A percentile compares a stretch with the other conserved stretches of the same genome.
Evolutionary conservation across 345 rosid species (phyloP).

Genomic region (Mangifera indica): DNA sequence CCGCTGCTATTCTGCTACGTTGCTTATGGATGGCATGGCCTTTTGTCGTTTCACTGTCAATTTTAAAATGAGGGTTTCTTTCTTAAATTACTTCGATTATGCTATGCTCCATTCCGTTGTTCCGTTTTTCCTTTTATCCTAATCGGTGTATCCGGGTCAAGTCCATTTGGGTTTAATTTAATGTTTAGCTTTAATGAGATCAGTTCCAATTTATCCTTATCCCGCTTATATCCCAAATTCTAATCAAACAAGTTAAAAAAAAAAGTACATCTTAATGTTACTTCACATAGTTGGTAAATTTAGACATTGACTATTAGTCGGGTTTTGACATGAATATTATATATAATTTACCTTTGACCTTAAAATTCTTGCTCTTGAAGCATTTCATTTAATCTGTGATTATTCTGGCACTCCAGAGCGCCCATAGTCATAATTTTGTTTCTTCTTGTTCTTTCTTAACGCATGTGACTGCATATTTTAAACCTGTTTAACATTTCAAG

Average conservation of each 20-base stretch:
- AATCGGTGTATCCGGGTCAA: too few species aligned
- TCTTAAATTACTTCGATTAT: background rate
- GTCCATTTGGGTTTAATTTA: too few species aligned
- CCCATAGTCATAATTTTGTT: background rate
- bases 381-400: background rate
- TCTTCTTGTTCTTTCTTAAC: too few species aligned
- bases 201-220: too few species aligned
- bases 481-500: background rate
- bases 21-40: background rate
- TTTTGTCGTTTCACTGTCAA: constrained; percentile 26
- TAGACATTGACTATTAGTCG: background rate
- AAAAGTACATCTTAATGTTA: background rate
- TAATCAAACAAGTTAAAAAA: background rate
- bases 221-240: too few species aligned
- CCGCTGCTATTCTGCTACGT: constrained; percentile 26
- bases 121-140: too few species aligned
- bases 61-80: background rate
- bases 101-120: too few species aligned
- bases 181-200: too few species aligned
- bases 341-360: background rate
- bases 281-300: background rate
- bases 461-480: background rate
- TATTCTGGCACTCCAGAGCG: background rate
- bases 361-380: background rate
- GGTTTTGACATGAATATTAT: background rate